phyloP scores from a whole-genome alignment of 495 filamentous ascomycete genomes.

The Recurvomyces mirabilis region DNA sequence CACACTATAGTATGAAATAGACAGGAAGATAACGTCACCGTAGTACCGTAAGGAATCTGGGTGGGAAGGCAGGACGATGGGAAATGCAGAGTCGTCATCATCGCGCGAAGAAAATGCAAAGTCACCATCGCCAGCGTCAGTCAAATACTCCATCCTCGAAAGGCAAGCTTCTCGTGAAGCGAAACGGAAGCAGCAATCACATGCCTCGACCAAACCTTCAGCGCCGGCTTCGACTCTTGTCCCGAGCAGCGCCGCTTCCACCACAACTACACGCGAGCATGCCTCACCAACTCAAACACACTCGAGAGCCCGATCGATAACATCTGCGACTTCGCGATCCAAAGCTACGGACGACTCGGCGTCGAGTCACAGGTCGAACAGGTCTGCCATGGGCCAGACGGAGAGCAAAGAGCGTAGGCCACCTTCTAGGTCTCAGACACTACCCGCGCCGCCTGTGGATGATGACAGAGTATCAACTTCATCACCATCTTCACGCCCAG shows the following conservation, averaged over 20 bases:
- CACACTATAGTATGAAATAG: no score
- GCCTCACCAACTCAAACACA: constrained; percentile 21
- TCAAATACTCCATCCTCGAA: background rate
- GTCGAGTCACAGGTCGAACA: constrained; percentile 6
- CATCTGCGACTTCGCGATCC: constrained; percentile 9
- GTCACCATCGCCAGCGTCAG: background rate
- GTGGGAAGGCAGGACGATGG: no score
- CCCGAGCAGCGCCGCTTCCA: constrained; percentile 26
- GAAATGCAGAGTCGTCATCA: no score
- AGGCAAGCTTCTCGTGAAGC: no score
- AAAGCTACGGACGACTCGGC: constrained; percentile 12
- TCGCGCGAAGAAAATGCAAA: constrained; percentile 2
- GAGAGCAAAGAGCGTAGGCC: constrained; percentile 8
- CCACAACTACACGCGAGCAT: constrained; percentile 23
- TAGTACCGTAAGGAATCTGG: no score
- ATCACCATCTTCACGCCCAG: constrained; percentile 12
- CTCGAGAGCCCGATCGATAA: constrained; percentile 20
- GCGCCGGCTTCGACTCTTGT: constrained; percentile 24
- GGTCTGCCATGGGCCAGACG: constrained; percentile 16
- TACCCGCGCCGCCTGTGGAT: background rate
- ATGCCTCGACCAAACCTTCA: background rate
- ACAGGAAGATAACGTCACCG: no score
- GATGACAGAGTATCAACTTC: background rate
- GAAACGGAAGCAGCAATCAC: background rate
- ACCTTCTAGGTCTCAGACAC: constrained; percentile 9